phyloP scores from a whole-genome alignment of 306 rosid species.

The Vachellia collinsii region DNA sequence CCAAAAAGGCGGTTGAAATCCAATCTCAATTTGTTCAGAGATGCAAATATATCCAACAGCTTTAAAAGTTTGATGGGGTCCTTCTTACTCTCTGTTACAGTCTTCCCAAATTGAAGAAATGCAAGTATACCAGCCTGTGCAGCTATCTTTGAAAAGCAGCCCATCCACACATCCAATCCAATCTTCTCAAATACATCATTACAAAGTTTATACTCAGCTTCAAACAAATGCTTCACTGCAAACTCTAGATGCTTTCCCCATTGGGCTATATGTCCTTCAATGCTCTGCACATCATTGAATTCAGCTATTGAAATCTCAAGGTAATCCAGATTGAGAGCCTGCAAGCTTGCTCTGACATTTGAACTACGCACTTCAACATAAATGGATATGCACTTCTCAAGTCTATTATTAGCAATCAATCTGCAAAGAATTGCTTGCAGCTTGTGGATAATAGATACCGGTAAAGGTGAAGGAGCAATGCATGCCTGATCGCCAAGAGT shows the following conservation, averaged over 20 bases:
- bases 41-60: slow-evolving; percentile 91
- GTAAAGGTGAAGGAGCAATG: slow-evolving; percentile 95
- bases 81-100: slow-evolving; percentile 92
- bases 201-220: slow-evolving; percentile 93
- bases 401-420: slow-evolving; percentile 72
- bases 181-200: slow-evolving; percentile 94
- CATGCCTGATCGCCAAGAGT: slow-evolving; percentile 70
- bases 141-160: slow-evolving; percentile 92
- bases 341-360: slow-evolving; percentile 92
- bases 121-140: slow-evolving; percentile 97
- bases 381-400: slow-evolving; percentile 75
- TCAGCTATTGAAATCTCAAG: slow-evolving; percentile 89
- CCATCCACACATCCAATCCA: slow-evolving; percentile 90
- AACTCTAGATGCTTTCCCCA: slow-evolving; percentile 99
- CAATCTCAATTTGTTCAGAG: slow-evolving; percentile 86
- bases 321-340: slow-evolving; percentile 90
- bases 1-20: slow-evolving; percentile 97
- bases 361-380: slow-evolving; percentile 89
- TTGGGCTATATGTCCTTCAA: slow-evolving; percentile 81
- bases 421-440: slow-evolving; percentile 86
- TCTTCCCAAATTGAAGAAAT: slow-evolving; percentile 95
- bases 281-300: slow-evolving; percentile 93
- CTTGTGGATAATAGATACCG: slow-evolving; percentile 78
- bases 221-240: slow-evolving; percentile 98
- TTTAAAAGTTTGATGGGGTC: slow-evolving; percentile 92